Percentiles rank a stretch among this genome's conserved stretches.
phyloP scores from a whole-genome alignment of 2,329 filamentous ascomycete species.

The Phaeophleospora eucalypticola region DNA sequence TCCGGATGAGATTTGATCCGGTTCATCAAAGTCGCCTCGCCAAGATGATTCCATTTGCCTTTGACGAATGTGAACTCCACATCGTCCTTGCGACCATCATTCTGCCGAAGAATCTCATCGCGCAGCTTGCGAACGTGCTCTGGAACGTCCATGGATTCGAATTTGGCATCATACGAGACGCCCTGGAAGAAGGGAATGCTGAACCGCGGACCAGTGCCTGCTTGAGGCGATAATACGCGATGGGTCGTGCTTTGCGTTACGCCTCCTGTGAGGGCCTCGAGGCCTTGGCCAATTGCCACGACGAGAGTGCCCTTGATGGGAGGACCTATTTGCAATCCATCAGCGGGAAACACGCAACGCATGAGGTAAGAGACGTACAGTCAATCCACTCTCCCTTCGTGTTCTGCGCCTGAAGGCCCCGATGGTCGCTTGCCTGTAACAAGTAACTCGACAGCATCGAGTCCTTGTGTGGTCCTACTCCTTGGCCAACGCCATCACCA shows the following conservation, averaged over 20 bases:
- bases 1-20: conserved; percentile 82
- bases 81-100: conserved; percentile 59
- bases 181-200: conserved; percentile 88
- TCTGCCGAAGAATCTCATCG: conserved; percentile 52
- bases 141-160: conserved; percentile 71
- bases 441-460: conserved; percentile 79
- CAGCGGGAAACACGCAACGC: not conserved
- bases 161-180: conserved; percentile 61
- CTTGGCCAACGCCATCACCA: conserved; percentile 55
- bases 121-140: conserved; percentile 60
- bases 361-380: conserved; percentile 40
- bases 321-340: conserved; percentile 40
- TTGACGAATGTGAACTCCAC: conserved; percentile 82
- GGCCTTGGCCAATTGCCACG: conserved; percentile 80
- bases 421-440: conserved; percentile 72
- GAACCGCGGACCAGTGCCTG: conserved; percentile 68
- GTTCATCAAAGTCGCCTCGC: conserved; percentile 81
- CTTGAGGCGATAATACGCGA: conserved; percentile 69
- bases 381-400: conserved; percentile 74
- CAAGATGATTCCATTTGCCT: conserved; percentile 63
- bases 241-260: conserved; percentile 80
- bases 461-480: conserved; percentile 77
- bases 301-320: conserved; percentile 74
- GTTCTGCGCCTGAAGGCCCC: conserved; percentile 79
- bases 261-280: conserved; percentile 79